Base-by-base conservation (phyloP, 768 basidiomycete species). In the Termitomyces titanicus region DNA sequence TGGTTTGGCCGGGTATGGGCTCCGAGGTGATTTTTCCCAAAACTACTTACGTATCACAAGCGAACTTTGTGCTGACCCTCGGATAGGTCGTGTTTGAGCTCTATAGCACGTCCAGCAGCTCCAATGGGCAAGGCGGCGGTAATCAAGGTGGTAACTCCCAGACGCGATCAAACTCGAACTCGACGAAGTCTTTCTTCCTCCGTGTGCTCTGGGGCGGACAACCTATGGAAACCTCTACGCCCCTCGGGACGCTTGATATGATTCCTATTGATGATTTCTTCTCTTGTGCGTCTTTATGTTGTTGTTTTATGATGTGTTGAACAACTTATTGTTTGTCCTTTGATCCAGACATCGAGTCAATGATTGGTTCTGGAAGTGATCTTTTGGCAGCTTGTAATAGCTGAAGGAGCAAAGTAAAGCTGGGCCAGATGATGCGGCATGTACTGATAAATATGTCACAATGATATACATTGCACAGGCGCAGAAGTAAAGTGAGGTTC, bases 1-100 rank as follows among this genome's bases (percentile, higher is more conserved):
- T 81, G 79, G 77, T 77, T 12, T 81, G 80, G 80, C 80, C 80
- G 13, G 80, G 80, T 29, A 81, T 80, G 79, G 79, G 79, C 27
- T 73, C 76, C n/a, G 78, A 79, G 62, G 74, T 71, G 55, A 18
- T 44, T 25, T 5, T 9, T 31, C 10, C 22, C 9, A 40, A 13
- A 11, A 6, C 9, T 29, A 29, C 29, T 3, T 29, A 29, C 9
- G 29, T 22, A 20, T 37, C 20, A 38, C 18, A 18, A n/a, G 39
- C 17, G 20, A 10, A 22, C 15, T 22, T n/a, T 12, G 7, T 35
- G 18, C 54, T 59, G 31, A 27, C 6, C 25, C 34, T 27, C 22
- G 5, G 11, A 31, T 20, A 74, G 70, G 63, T 79, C 29, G 73
- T 74, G 0, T 81, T 79, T 51, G 80, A 81, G 54, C 64, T 81